Percentiles rank a stretch among this genome's conserved stretches.
Evolutionary conservation across 768 basidiomycete genomes (phyloP).

Genomic region (Leccinum rimulosum): DNA sequence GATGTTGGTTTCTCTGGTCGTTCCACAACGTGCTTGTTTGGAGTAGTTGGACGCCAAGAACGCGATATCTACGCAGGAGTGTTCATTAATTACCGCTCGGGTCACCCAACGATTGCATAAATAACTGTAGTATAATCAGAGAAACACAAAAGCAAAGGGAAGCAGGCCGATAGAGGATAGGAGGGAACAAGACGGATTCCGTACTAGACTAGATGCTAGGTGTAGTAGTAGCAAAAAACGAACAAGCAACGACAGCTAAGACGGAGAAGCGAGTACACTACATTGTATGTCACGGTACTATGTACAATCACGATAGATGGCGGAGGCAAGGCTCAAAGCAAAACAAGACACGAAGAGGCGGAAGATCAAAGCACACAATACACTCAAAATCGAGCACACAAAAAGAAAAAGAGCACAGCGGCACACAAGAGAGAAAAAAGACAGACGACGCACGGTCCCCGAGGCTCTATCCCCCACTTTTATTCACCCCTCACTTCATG

Average conservation of each 20-base stretch:
- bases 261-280: not conserved
- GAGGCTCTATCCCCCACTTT: not conserved
- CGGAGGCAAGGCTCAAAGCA: not conserved
- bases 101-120: conserved; percentile 76
- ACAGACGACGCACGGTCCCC: conserved; percentile 13
- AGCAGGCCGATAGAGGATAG: too few species aligned
- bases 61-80: conserved; percentile 61
- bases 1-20: conserved; percentile 19
- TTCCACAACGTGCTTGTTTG: conserved; percentile 59
- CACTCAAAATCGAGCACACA: conserved; percentile 5
- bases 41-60: conserved; percentile 82
- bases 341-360: not conserved
- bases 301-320: conserved; percentile 10
- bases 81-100: conserved; percentile 2
- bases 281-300: conserved; percentile 12
- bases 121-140: too few species aligned
- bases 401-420: not conserved
- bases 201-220: too few species aligned
- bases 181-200: too few species aligned
- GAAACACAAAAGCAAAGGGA: too few species aligned
- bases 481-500: conserved; percentile 19
- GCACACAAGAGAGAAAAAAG: not conserved
- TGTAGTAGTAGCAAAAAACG: too few species aligned
- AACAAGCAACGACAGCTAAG: too few species aligned
- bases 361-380: conserved; percentile 1